Conservation (phyloP, 331 rosid species). For the Acacia pycnantha region DNA sequence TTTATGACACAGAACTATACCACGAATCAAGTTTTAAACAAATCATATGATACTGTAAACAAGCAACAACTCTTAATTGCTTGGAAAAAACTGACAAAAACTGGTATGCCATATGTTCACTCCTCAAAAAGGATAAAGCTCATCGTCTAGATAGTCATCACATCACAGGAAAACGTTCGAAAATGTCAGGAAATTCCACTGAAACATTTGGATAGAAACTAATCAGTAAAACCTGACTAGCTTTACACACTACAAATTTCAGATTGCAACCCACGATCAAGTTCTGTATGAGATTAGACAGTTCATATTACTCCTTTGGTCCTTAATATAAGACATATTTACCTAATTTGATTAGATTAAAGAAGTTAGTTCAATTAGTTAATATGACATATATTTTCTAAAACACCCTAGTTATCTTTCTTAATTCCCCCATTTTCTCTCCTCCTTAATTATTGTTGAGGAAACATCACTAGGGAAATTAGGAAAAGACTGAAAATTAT, state of each 20-base stretch:
- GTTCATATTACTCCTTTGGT: neutral
- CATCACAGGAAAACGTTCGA: neutral
- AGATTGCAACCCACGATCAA: neutral
- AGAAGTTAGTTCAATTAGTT: too few relatives aligned
- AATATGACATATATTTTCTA: too few relatives aligned
- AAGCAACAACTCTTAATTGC: slow-evolving; percentile 12
- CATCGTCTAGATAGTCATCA: neutral
- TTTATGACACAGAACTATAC: neutral
- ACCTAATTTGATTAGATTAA: too few relatives aligned
- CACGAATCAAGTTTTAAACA: neutral
- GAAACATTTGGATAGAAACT: neutral
- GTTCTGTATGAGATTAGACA: neutral
- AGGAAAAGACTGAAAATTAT: too few relatives aligned
- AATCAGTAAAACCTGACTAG: neutral
- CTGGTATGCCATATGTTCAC: neutral
- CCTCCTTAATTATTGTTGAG: too few relatives aligned
- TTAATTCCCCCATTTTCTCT: too few relatives aligned
- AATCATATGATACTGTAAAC: neutral
- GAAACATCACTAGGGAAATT: too few relatives aligned
- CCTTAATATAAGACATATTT: too few relatives aligned
- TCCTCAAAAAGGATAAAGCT: neutral
- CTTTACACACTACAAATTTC: neutral
- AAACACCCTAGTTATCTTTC: too few relatives aligned
- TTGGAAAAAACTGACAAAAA: neutral
- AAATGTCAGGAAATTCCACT: neutral